These are phyloP conservation scores for Pseudozyma thailandica DNA, from an alignment of 1,284 basidiomycete genomes.

Conservation along the genomic window DNA sequence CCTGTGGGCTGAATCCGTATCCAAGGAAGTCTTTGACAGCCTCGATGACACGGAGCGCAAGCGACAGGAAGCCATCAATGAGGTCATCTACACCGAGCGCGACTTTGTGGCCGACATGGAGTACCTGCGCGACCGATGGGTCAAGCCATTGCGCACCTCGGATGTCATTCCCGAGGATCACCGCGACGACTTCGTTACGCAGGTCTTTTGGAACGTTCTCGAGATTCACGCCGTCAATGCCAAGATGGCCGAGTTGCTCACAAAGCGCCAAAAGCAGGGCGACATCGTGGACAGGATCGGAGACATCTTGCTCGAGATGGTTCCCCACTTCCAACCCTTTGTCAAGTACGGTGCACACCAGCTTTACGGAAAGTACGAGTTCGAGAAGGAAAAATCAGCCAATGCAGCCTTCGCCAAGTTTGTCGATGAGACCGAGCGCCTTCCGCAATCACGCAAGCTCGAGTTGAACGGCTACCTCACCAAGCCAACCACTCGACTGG, in stretches of 20 bases:
- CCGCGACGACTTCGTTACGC: slow-evolving; percentile 86
- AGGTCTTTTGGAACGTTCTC: slow-evolving; percentile 98
- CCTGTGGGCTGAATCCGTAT: slow-evolving; percentile 97
- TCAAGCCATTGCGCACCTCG: slow-evolving; percentile 79
- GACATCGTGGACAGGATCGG: slow-evolving; percentile 91
- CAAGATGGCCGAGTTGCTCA: slow-evolving; percentile 88
- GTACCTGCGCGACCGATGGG: slow-evolving; percentile 92
- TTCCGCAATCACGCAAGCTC: slow-evolving; percentile 93
- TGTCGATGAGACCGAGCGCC: slow-evolving; percentile 91
- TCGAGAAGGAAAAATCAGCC: slow-evolving; percentile 94
- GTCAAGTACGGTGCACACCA: slow-evolving; percentile 97
- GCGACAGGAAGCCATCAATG: slow-evolving; percentile 98
- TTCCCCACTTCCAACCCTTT: slow-evolving; percentile 88
- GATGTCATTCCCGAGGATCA: slow-evolving; percentile 82
- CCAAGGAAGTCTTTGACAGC: slow-evolving; percentile 90
- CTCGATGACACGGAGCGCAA: slow-evolving; percentile 93
- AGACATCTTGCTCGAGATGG: slow-evolving; percentile 88
- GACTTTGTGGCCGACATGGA: slow-evolving; percentile 98
- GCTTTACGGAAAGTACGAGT: slow-evolving; percentile 97
- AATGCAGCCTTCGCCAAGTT: slow-evolving; percentile 95
- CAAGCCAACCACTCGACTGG: slow-evolving; percentile 96
- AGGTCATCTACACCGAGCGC: slow-evolving; percentile 97
- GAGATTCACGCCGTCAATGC: slow-evolving; percentile 93
- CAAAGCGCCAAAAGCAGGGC: slow-evolving; percentile 92
- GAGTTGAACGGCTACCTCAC: slow-evolving; percentile 97